These are phyloP conservation scores for Ustilago cynodontis DNA, from an alignment of 1,284 basidiomycete genomes.

Conservation along the genomic window DNA sequence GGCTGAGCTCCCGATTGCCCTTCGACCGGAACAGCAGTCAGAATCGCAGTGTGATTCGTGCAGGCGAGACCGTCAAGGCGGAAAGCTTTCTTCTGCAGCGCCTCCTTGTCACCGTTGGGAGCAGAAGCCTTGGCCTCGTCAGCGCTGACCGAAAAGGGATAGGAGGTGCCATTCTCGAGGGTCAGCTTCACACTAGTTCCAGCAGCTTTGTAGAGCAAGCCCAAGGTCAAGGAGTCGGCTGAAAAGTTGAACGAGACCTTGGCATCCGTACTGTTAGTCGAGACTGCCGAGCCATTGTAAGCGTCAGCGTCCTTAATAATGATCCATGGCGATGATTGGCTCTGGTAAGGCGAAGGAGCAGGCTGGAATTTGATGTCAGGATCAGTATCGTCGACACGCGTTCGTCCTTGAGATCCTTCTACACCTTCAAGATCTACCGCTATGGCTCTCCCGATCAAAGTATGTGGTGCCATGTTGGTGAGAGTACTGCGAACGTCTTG, in stretches of 20 bases:
- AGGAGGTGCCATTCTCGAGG: constrained; percentile 19
- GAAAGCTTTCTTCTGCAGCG: constrained; percentile 27
- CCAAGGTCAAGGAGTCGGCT: constrained; percentile 23
- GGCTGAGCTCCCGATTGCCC: background rate
- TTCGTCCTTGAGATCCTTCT: constrained; percentile 6
- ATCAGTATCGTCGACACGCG: constrained; percentile 37
- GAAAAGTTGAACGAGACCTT: constrained; percentile 24
- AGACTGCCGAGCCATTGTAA: constrained; percentile 22
- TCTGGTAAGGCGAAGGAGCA: constrained; percentile 14
- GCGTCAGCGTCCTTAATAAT: background rate
- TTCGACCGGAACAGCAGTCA: background rate
- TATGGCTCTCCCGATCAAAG: constrained; percentile 1
- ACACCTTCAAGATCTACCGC: background rate
- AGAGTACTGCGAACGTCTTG: background rate
- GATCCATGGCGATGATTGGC: constrained; percentile 9
- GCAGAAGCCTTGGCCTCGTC: constrained; percentile 14
- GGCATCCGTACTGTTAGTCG: constrained; percentile 1
- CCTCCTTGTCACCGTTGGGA: constrained; percentile 7
- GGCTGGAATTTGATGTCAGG: constrained; percentile 22
- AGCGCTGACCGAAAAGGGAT: constrained; percentile 12
- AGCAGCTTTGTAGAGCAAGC: constrained; percentile 21
- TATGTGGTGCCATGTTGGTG: constrained; percentile 2
- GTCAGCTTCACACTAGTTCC: constrained; percentile 17
- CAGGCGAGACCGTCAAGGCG: constrained; percentile 16
- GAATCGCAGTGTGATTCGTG: constrained; percentile 27